These are phyloP conservation scores for Hansenula anomala DNA, from an alignment of 1,139 yeast species.

Conservation along the genomic window DNA sequence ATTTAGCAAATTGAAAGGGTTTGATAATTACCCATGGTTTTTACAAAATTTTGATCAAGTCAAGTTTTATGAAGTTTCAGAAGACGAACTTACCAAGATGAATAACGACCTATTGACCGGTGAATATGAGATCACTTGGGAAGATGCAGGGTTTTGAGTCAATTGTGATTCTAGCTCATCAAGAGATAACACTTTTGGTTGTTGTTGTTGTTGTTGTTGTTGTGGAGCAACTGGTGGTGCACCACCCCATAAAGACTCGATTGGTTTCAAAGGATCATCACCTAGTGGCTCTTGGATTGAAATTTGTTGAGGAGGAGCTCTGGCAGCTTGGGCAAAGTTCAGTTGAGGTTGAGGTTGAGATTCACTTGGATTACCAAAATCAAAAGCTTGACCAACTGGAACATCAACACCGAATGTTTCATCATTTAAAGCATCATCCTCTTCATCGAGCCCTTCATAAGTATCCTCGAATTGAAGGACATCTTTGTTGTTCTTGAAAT, in stretches of 20 bases:
- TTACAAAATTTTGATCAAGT: conserved; percentile 33
- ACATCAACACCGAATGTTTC: conserved; percentile 78
- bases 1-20: conserved; percentile 22
- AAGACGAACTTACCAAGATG: conserved; percentile 24
- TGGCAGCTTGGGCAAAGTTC: conserved; percentile 37
- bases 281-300: conserved; percentile 15
- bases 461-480: conserved; percentile 62
- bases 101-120: conserved; percentile 28
- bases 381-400: conserved; percentile 66
- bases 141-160: conserved; percentile 18
- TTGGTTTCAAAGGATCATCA: conserved; percentile 47
- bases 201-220: conserved; percentile 13
- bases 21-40: conserved; percentile 31
- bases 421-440: conserved; percentile 77
- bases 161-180: conserved; percentile 21
- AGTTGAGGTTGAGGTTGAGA: conserved; percentile 10
- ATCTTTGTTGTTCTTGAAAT: conserved; percentile 3
- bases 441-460: conserved; percentile 77
- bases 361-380: conserved; percentile 44
- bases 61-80: conserved; percentile 32
- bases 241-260: conserved; percentile 61
- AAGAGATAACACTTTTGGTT: background rate
- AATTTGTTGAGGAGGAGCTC: conserved; percentile 31
- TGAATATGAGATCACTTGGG: conserved; percentile 24
- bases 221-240: conserved; percentile 17